These are phyloP conservation scores for Stagonosporopsis tanaceti DNA, from an alignment of 2,329 filamentous ascomycete species.

Conservation along the genomic window DNA sequence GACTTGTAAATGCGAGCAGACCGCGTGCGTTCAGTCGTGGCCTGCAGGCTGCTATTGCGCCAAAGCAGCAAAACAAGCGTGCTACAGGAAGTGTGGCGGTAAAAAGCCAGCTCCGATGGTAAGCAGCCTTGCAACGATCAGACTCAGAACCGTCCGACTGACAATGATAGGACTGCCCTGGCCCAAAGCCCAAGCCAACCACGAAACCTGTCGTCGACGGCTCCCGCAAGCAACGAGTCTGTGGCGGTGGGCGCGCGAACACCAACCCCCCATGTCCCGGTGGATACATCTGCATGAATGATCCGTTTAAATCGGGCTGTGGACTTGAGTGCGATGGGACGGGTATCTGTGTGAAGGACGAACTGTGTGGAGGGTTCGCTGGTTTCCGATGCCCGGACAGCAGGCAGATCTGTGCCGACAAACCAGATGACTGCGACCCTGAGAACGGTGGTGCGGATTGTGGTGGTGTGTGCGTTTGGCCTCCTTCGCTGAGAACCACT, in stretches of 20 bases:
- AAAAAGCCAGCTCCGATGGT: conserved; percentile 21
- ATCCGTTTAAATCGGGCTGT: conserved; percentile 41
- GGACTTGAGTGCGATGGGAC: conserved; percentile 43
- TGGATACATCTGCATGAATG: conserved; percentile 40
- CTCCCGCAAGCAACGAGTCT: conserved; percentile 22
- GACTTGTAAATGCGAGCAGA: conserved; percentile 33
- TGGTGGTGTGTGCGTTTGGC: conserved; percentile 52
- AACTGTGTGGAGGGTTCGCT: conserved; percentile 54
- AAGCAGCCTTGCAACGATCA: neutral
- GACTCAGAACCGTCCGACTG: neutral
- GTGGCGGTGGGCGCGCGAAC: conserved; percentile 37
- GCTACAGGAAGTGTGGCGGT: conserved; percentile 40
- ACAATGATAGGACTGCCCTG: neutral
- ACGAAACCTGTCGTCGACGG: neutral
- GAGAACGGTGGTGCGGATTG: conserved; percentile 53
- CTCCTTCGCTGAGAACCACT: conserved; percentile 4
- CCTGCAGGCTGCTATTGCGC: conserved; percentile 43
- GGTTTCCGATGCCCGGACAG: conserved; percentile 43
- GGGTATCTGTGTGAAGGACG: conserved; percentile 47
- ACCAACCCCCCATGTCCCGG: conserved; percentile 1
- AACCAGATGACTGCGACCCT: conserved; percentile 55
- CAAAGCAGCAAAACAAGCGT: conserved; percentile 31
- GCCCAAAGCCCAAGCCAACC: neutral
- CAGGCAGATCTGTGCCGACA: conserved; percentile 53
- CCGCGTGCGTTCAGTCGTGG: conserved; percentile 31